Conservation (phyloP, 225 moss, liverwort and hornwort species). For the Thuidium tamariscinum region DNA sequence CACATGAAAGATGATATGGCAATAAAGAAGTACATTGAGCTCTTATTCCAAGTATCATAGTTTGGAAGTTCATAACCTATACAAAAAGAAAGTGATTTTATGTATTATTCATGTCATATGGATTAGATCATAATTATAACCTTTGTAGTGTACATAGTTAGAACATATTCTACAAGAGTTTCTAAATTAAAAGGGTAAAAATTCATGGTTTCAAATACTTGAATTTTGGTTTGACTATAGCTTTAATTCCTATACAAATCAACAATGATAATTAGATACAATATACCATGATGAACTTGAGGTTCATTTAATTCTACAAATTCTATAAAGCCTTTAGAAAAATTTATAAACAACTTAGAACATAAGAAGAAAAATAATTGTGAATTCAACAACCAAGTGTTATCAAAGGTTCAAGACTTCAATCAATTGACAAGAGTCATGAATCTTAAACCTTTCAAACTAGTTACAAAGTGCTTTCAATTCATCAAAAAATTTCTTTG, state of each 20-base stretch:
- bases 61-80: not conserved
- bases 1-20: not conserved
- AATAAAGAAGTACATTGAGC: not conserved
- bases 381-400: rapidly evolving
- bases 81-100: not conserved
- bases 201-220: not conserved
- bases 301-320: too few relatives aligned
- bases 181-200: not conserved
- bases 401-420: rapidly evolving
- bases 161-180: not conserved
- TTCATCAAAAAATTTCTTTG: not conserved
- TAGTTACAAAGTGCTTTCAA: not conserved
- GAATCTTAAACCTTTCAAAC: not conserved
- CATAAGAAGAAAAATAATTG: rapidly evolving
- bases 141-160: not conserved
- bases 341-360: not conserved
- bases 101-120: not conserved
- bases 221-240: not conserved
- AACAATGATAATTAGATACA: not conserved
- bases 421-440: not conserved
- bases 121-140: not conserved
- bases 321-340: rapidly evolving
- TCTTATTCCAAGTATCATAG: not conserved
- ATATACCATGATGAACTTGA: not conserved
- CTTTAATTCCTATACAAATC: not conserved